These are phyloP conservation scores for Casuarina glauca DNA, from an alignment of 306 rosid species.

Conservation along the genomic window DNA sequence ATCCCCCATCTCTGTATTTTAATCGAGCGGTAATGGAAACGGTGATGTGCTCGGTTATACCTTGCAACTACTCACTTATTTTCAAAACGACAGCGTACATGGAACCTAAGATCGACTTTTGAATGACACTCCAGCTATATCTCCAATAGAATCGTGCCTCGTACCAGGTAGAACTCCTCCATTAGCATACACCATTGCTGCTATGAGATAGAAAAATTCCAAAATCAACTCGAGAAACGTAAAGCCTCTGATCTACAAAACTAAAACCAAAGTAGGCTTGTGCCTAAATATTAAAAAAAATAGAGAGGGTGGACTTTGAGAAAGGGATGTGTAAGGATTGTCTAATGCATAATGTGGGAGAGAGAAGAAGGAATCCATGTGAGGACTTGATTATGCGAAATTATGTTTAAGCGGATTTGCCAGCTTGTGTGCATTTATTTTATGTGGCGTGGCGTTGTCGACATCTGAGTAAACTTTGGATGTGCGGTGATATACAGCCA, in stretches of 20 bases:
- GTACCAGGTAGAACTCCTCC: background rate
- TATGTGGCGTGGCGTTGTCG: constrained; percentile 51
- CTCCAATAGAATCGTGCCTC: constrained; percentile 24
- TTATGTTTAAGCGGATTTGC: constrained; percentile 49
- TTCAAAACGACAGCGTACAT: background rate
- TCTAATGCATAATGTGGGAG: constrained; percentile 32
- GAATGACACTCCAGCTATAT: constrained; percentile 17
- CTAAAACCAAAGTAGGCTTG: constrained; percentile 31
- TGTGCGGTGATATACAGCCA: constrained; percentile 23
- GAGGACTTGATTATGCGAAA: constrained; percentile 40
- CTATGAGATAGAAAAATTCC: background rate
- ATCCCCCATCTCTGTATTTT: constrained; percentile 26
- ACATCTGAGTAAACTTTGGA: constrained; percentile 29
- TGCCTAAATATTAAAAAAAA: constrained; percentile 34
- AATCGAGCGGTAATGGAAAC: background rate
- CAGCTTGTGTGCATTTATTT: constrained; percentile 54
- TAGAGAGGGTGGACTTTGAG: constrained; percentile 44
- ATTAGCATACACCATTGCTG: background rate
- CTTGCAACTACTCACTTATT: background rate
- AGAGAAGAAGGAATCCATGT: constrained; percentile 57
- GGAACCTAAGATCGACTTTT: background rate
- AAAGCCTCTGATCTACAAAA: constrained; percentile 10
- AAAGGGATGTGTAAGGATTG: constrained; percentile 39
- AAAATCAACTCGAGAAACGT: constrained; percentile 10
- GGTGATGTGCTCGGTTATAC: background rate